A percentile compares a stretch with the other conserved stretches of the same genome.
These are phyloP conservation scores for Penicillium sp. DNA, from an alignment of 2,329 filamentous ascomycete species.

Conservation along the genomic window DNA sequence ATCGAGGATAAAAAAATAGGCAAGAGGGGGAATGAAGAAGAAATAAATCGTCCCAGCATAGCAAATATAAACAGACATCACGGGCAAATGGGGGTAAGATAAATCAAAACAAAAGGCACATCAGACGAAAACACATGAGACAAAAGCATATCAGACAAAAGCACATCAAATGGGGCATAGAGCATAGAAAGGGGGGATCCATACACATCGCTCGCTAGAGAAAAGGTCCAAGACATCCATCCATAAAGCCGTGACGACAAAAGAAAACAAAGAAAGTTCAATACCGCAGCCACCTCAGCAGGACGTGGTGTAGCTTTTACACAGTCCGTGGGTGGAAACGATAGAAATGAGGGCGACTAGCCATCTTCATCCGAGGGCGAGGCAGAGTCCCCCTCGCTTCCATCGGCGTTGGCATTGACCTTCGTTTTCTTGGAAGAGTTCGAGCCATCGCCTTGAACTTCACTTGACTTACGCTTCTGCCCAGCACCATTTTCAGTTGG, in stretches of 20 bases:
- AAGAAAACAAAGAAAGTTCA: conserved; percentile 17
- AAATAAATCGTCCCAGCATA: conserved; percentile 12
- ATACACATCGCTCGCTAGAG: conserved; percentile 32
- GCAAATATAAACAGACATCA: conserved; percentile 15
- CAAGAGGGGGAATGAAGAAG: conserved; percentile 7
- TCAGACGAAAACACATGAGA: conserved; percentile 8
- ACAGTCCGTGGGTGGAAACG: neutral
- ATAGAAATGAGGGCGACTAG: conserved; percentile 15
- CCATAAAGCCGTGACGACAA: conserved; percentile 25
- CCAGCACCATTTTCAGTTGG: conserved; percentile 29
- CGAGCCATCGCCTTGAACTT: conserved; percentile 37
- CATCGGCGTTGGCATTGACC: conserved; percentile 44
- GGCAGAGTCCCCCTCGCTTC: conserved; percentile 44
- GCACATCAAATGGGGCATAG: conserved; percentile 16
- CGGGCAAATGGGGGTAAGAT: conserved; percentile 6
- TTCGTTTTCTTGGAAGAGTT: conserved; percentile 45
- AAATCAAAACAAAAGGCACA: conserved; percentile 11
- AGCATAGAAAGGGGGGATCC: conserved; percentile 19
- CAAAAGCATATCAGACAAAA: conserved; percentile 5
- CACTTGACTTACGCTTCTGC: conserved; percentile 46
- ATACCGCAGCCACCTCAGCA: conserved; percentile 6
- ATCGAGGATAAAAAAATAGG: conserved; percentile 1
- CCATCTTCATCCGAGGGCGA: conserved; percentile 45
- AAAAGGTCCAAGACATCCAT: conserved; percentile 25
- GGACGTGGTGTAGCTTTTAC: neutral